Evolutionary conservation across 352 stramenopile species (phyloP).

Genomic region (Phytophthora kernoviae): DNA sequence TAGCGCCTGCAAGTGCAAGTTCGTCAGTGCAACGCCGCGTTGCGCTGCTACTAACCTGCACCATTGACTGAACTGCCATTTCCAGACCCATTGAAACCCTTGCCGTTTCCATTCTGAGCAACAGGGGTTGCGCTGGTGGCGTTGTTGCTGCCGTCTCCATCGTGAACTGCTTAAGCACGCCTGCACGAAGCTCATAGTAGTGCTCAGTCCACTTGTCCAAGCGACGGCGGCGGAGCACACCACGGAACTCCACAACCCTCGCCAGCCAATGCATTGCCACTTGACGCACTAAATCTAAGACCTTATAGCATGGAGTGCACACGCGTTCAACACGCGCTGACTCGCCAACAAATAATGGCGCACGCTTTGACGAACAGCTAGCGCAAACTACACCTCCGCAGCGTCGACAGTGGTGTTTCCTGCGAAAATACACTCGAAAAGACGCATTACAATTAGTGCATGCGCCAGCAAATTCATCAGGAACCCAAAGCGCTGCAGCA

Average conservation of each 20-base stretch:
- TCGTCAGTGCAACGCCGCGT: conserved; percentile 58
- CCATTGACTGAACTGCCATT: conserved; percentile 5
- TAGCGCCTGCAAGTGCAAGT: conserved; percentile 72
- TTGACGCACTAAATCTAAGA: conserved; percentile 71
- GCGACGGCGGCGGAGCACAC: conserved; percentile 69
- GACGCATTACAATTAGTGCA: conserved; percentile 71
- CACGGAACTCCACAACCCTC: conserved; percentile 70
- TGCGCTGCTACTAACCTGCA: conserved; percentile 1
- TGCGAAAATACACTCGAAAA: conserved; percentile 81
- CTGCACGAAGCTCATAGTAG: conserved; percentile 79
- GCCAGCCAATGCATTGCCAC: conserved; percentile 73
- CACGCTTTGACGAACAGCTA: conserved; percentile 69
- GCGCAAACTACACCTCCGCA: conserved; percentile 83
- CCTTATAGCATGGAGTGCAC: conserved; percentile 68
- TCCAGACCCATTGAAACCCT: conserved; percentile 23
- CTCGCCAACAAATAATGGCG: conserved; percentile 76
- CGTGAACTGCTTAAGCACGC: conserved; percentile 80
- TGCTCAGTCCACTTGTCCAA: conserved; percentile 84
- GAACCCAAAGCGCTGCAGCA: conserved; percentile 77
- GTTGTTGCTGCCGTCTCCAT: conserved; percentile 42
- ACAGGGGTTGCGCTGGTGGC: conserved; percentile 5
- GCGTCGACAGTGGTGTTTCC: conserved; percentile 76
- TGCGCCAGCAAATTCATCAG: conserved; percentile 62
- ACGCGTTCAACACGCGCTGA: conserved; percentile 68
- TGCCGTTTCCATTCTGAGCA: conserved; percentile 18